Evolutionary conservation across 139 green algal species (phyloP), one percentile per base, ranked within the genome.

Genomic region (Chlamydomonas asymmetrica): DNA sequence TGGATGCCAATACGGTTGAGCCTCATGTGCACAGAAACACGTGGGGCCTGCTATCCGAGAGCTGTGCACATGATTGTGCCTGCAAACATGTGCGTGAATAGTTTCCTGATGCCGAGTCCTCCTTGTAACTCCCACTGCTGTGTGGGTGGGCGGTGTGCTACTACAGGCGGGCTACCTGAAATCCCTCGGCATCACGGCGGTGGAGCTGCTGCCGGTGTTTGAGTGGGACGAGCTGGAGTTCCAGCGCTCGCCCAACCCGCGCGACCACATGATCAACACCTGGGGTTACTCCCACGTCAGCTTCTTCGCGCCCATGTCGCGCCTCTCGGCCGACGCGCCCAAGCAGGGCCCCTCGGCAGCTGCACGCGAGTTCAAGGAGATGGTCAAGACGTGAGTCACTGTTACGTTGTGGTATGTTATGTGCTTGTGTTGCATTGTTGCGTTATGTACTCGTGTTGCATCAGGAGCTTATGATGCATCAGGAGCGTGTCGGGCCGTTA

Each of bases 201-300:
- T 98, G 39, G 94, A 98, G 87, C 84, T 98, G 54, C 83, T 98
- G 75, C 94, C 94, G 0, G 91, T 98, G 10, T 97, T 97, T 82
- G 94, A 98, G 80, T 98, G 92, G 49, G 93, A 98, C 64, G 94
- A 98, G 87, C 81, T 98, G 32, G 94, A 98, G 84, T 94, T 97
- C 71, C 88, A 96, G 87, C 76, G 92, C 31, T 66, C 66, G 56
- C 75, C 64, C 54, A 98, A 98, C 85, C 92, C 93, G 0, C 81
- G 92, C 40, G 75, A 82, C 52, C 75, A 86, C 62, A 85, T 85
- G 74, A 73, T 91, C 63, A 98, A 98, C 78, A 89, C 97, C 50
- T 98, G 94, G 94, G 94, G 94, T 59, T 98, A 98, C 83, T 92
- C 82, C 20, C 92, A 97, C 82, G 86, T 97, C 52, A 89, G 68